phyloP scores from a whole-genome alignment of 108 stramenopile genomes.

The Nitzschia palea region DNA sequence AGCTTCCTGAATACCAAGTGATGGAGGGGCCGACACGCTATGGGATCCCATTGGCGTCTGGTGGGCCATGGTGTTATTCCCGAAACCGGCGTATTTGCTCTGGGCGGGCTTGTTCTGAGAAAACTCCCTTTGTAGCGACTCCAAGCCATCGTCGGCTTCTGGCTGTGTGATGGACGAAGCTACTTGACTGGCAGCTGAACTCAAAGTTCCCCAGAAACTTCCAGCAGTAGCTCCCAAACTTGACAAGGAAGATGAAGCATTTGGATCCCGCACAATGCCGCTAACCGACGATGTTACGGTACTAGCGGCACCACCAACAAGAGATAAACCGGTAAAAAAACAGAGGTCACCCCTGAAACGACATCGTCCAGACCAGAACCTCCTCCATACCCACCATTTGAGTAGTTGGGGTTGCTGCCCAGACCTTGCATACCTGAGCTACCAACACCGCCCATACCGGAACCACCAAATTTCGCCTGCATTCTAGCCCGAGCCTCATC shows the following conservation, averaged over 20 bases:
- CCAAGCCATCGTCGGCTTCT: slow-evolving; percentile 64
- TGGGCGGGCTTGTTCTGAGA: slow-evolving; percentile 57
- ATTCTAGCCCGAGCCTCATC: slow-evolving; percentile 84
- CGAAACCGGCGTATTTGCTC: slow-evolving; percentile 82
- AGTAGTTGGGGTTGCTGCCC: slow-evolving; percentile 77
- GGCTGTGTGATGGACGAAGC: slow-evolving; percentile 59
- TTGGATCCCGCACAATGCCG: slow-evolving; percentile 40
- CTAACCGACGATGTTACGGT: slow-evolving; percentile 22
- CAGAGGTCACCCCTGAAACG: slow-evolving; percentile 43
- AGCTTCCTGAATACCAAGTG: too few relatives aligned
- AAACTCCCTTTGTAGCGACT: slow-evolving; percentile 69
- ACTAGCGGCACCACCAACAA: slow-evolving; percentile 46
- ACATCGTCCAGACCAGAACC: slow-evolving; percentile 48
- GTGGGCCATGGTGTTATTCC: too few relatives aligned
- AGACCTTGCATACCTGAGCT: slow-evolving; percentile 71
- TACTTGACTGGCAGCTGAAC: slow-evolving; percentile 51
- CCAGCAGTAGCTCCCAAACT: slow-evolving; percentile 44
- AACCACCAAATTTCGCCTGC: slow-evolving; percentile 84
- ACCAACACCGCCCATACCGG: slow-evolving; percentile 64
- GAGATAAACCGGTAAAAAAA: slow-evolving; percentile 28
- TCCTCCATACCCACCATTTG: slow-evolving; percentile 46
- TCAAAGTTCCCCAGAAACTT: slow-evolving; percentile 81
- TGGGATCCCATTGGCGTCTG: too few relatives aligned
- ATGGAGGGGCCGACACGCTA: too few relatives aligned
- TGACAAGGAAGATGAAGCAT: slow-evolving; percentile 32